Evolutionary conservation across 768 basidiomycete genomes (phyloP).

Genomic region (Tubosaeta brunneosetosa): DNA sequence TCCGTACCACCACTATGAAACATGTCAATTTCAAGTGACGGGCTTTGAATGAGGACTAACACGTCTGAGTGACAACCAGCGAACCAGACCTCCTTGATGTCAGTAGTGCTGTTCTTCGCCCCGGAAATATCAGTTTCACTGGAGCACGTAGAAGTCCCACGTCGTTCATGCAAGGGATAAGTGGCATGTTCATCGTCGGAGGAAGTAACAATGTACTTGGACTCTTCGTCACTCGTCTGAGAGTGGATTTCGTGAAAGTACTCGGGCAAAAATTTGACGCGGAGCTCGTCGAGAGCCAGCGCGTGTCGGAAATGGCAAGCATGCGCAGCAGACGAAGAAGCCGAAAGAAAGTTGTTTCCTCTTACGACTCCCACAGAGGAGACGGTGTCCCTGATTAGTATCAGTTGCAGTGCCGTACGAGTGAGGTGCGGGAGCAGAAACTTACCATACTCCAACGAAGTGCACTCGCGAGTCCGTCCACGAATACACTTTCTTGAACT

Average conservation of each 20-base stretch:
- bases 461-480: conserved; percentile 40
- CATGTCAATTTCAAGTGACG: not conserved
- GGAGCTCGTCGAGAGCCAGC: conserved; percentile 55
- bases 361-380: conserved; percentile 54
- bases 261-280: conserved; percentile 52
- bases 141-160: not conserved
- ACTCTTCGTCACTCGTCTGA: conserved; percentile 6
- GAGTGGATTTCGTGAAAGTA: conserved; percentile 31
- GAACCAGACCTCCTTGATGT: conserved; percentile 64
- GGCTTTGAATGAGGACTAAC: conserved; percentile 11
- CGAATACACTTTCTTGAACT: conserved; percentile 47
- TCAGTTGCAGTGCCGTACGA: not conserved
- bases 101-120: not conserved
- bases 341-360: conserved; percentile 45
- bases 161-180: not conserved
- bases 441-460: conserved; percentile 53
- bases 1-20: conserved; percentile 19
- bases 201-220: conserved; percentile 3
- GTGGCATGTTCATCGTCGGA: not conserved
- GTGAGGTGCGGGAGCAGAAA: not conserved
- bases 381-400: conserved; percentile 54
- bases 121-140: not conserved
- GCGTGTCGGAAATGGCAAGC: conserved; percentile 61
- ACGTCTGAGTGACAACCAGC: conserved; percentile 40
- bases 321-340: conserved; percentile 50